Evolutionary conservation across 768 basidiomycete genomes (phyloP).

Genomic region (Kwoniella botswanensis): DNA sequence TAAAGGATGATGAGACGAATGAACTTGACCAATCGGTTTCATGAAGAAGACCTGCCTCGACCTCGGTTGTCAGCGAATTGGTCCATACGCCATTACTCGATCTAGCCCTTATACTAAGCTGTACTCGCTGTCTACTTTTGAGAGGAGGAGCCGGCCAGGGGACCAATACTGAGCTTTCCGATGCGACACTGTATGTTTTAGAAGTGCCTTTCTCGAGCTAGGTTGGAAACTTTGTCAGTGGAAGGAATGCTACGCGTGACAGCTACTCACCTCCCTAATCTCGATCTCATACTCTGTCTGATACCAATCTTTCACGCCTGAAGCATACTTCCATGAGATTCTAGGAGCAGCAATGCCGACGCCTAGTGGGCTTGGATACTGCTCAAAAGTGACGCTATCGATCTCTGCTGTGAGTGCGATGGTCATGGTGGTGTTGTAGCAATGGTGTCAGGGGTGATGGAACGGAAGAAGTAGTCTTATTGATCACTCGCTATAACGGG

Average conservation of each 20-base stretch:
- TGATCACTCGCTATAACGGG: not conserved
- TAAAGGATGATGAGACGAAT: slow-evolving; percentile 5
- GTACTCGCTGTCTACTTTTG: slow-evolving; percentile 20
- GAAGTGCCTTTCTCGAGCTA: not conserved
- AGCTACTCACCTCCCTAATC: slow-evolving; percentile 5
- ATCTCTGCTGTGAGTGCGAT: slow-evolving; percentile 4
- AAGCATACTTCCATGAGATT: slow-evolving; percentile 35
- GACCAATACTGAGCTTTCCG: slow-evolving; percentile 26
- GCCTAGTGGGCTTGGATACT: slow-evolving; percentile 17
- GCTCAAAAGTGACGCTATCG: slow-evolving; percentile 16
- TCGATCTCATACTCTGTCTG: slow-evolving; percentile 31
- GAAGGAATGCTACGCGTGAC: not conserved
- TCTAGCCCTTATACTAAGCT: slow-evolving; percentile 20
- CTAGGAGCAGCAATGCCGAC: slow-evolving; percentile 25
- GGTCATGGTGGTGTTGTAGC: slow-evolving; percentile 2
- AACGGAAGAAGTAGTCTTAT: too few relatives aligned
- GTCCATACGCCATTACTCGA: slow-evolving; percentile 23
- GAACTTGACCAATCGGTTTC: slow-evolving; percentile 29
- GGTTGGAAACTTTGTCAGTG: not conserved
- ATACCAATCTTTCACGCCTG: slow-evolving; percentile 24
- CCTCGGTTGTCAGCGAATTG: not conserved
- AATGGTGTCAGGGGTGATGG: too few relatives aligned
- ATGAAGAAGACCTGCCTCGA: slow-evolving; percentile 24
- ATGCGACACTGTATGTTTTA: slow-evolving; percentile 16
- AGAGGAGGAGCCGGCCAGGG: slow-evolving; percentile 36